Percentiles rank a stretch among this genome's conserved stretches.
Conservation (phyloP, 306 rosid genomes). For the Pyrus betulifolia region DNA sequence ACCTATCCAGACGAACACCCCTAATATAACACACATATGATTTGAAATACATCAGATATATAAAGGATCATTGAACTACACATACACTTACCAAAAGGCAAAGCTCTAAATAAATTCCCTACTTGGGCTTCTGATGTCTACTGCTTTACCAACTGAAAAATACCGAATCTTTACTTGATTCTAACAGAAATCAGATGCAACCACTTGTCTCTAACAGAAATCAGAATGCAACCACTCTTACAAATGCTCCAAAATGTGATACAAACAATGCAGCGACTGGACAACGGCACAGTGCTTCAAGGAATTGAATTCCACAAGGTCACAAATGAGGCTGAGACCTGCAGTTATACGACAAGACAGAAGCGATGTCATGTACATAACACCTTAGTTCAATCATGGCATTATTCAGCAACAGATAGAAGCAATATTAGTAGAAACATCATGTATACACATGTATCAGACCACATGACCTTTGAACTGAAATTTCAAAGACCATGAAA, state of each 20-base stretch:
- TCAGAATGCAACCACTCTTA: conserved; percentile 50
- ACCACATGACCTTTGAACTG: background rate
- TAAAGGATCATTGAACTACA: conserved; percentile 9
- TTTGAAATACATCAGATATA: background rate
- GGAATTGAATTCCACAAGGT: conserved; percentile 19
- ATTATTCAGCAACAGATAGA: background rate
- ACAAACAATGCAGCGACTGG: conserved; percentile 32
- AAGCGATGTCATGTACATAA: conserved; percentile 6
- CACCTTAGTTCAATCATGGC: background rate
- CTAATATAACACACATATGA: background rate
- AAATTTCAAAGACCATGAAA: background rate
- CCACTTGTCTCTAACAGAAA: conserved; percentile 39
- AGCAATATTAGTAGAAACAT: background rate
- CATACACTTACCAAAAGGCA: conserved; percentile 65
- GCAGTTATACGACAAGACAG: conserved; percentile 40
- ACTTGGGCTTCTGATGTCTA: conserved; percentile 60
- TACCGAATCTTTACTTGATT: conserved; percentile 56
- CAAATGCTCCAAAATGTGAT: conserved; percentile 46
- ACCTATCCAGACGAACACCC: conserved; percentile 1
- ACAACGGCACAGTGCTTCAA: conserved; percentile 34
- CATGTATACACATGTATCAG: background rate
- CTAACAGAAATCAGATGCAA: conserved; percentile 52
- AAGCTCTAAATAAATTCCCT: conserved; percentile 55
- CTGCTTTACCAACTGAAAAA: conserved; percentile 36
- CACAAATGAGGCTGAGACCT: conserved; percentile 55